These are phyloP conservation scores for Aspergillus nanangensis DNA, from an alignment of 495 filamentous ascomycete species.

Conservation along the genomic window DNA sequence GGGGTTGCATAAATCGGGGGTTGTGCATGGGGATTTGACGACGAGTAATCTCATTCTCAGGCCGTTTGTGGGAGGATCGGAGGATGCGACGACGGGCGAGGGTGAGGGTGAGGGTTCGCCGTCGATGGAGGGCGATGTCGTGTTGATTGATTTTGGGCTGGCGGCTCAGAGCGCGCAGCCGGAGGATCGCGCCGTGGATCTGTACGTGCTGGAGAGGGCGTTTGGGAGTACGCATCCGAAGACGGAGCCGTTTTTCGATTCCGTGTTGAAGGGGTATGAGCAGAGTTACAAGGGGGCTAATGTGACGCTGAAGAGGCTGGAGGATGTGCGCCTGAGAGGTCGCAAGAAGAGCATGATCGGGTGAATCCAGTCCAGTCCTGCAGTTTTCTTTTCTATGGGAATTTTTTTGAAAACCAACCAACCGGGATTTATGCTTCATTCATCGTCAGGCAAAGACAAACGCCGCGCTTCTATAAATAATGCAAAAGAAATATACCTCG, in stretches of 20 bases:
- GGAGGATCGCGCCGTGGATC: slow-evolving; percentile 92
- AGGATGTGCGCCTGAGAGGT: slow-evolving; percentile 94
- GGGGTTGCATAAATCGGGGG: slow-evolving; percentile 72
- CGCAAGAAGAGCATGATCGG: slow-evolving; percentile 97
- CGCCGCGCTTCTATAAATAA: slow-evolving; percentile 30
- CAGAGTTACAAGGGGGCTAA: slow-evolving; percentile 54
- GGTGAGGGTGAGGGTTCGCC: slow-evolving; percentile 23
- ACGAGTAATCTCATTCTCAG: slow-evolving; percentile 95
- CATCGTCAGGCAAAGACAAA: slow-evolving; percentile 19
- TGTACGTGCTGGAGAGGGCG: slow-evolving; percentile 96
- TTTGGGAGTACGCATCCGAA: slow-evolving; percentile 92
- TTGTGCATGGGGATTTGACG: slow-evolving; percentile 93
- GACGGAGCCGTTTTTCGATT: slow-evolving; percentile 71
- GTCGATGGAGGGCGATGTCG: slow-evolving; percentile 63
- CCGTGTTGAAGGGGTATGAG: slow-evolving; percentile 58
- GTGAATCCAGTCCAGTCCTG: slow-evolving; percentile 30
- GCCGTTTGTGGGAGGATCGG: slow-evolving; percentile 4
- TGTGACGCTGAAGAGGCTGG: slow-evolving; percentile 68
- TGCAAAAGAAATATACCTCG: slow-evolving; percentile 2
- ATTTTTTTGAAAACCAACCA: slow-evolving; percentile 1
- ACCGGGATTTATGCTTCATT: slow-evolving; percentile 9
- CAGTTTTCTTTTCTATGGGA: slow-evolving; percentile 1
- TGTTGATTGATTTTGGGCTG: slow-evolving; percentile 94
- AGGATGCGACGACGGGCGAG: slow-evolving; percentile 10
- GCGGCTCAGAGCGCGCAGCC: slow-evolving; percentile 77